phyloP scores from a whole-genome alignment of 2,329 filamentous ascomycete genomes.

The Aspergillus fijiensis region DNA sequence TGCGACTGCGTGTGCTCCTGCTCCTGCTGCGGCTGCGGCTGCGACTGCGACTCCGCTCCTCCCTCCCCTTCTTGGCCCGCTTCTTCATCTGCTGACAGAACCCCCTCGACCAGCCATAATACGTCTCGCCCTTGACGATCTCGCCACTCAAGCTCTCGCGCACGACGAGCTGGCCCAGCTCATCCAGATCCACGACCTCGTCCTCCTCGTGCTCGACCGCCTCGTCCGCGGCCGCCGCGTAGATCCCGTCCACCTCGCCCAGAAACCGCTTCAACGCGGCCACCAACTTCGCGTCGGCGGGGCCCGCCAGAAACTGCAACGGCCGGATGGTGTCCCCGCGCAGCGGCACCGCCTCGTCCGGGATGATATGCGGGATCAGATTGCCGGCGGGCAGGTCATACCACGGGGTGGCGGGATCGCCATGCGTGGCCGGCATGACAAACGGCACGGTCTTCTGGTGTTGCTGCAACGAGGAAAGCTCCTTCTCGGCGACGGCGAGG shows the following conservation, averaged over 20 bases:
- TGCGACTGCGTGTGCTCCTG: constrained; percentile 41
- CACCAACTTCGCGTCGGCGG: constrained; percentile 65
- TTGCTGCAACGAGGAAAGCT: constrained; percentile 23
- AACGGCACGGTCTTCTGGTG: constrained; percentile 57
- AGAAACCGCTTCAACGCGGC: constrained; percentile 70
- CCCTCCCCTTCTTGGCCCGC: constrained; percentile 27
- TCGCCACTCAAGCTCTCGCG: constrained; percentile 67
- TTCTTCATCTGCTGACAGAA: constrained; percentile 81
- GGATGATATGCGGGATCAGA: constrained; percentile 74
- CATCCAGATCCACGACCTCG: constrained; percentile 64
- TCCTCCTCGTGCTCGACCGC: constrained; percentile 49
- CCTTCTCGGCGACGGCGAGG: constrained; percentile 43
- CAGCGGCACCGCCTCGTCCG: constrained; percentile 73
- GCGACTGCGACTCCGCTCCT: constrained; percentile 36
- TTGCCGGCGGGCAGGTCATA: constrained; percentile 81
- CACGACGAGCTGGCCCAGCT: constrained; percentile 68
- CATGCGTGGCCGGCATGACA: constrained; percentile 72
- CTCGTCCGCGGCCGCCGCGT: constrained; percentile 48
- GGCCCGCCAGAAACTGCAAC: constrained; percentile 67
- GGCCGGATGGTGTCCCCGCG: constrained; percentile 69
- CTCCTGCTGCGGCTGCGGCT: constrained; percentile 38
- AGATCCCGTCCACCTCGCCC: constrained; percentile 68
- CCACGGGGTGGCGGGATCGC: constrained; percentile 70
- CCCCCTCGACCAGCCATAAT: constrained; percentile 81
- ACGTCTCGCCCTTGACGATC: constrained; percentile 66